Evolutionary conservation across 345 rosid genomes (phyloP).

Genomic region (Citrus mangshanensis): DNA sequence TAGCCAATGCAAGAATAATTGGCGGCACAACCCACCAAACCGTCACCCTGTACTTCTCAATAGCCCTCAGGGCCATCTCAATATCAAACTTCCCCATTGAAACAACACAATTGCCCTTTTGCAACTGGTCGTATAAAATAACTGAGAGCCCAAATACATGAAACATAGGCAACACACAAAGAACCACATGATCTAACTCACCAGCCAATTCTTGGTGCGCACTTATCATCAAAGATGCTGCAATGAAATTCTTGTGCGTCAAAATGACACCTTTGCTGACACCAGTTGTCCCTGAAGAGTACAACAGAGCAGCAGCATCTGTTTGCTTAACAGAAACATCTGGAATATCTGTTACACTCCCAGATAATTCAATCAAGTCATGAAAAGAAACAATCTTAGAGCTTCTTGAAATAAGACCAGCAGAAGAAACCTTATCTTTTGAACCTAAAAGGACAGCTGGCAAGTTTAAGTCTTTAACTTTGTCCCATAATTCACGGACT

Average conservation of each 20-base stretch:
- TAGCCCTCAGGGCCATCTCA: slow-evolving; percentile 41
- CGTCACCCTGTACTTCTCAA: slow-evolving; percentile 62
- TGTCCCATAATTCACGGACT: slow-evolving; percentile 56
- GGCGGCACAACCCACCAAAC: slow-evolving; percentile 90
- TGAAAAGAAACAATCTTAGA: slow-evolving; percentile 37
- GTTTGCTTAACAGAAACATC: slow-evolving; percentile 42
- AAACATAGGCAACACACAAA: slow-evolving; percentile 85
- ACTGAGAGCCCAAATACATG: slow-evolving; percentile 78
- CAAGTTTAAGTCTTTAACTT: slow-evolving; percentile 52
- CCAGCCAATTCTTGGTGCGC: slow-evolving; percentile 57
- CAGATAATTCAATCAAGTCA: slow-evolving; percentile 46
- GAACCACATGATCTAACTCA: slow-evolving; percentile 42
- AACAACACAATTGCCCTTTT: slow-evolving; percentile 54
- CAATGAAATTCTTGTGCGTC: slow-evolving; percentile 77
- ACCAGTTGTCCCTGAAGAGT: slow-evolving; percentile 94
- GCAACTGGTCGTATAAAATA: slow-evolving; percentile 51
- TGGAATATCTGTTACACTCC: slow-evolving; percentile 45
- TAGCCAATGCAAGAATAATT: slow-evolving; percentile 75
- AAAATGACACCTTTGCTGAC: slow-evolving; percentile 79
- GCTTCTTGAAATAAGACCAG: slow-evolving; percentile 8
- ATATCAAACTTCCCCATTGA: slow-evolving; percentile 74
- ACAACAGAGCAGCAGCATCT: slow-evolving; percentile 63
- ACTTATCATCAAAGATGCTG: slow-evolving; percentile 46
- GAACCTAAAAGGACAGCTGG: slow-evolving; percentile 60
- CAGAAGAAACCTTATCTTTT: slow-evolving; percentile 17